A percentile compares a stretch with the other conserved stretches of the same genome.
Conservation (phyloP, 306 rosid species). For the Arachis hypogaea region DNA sequence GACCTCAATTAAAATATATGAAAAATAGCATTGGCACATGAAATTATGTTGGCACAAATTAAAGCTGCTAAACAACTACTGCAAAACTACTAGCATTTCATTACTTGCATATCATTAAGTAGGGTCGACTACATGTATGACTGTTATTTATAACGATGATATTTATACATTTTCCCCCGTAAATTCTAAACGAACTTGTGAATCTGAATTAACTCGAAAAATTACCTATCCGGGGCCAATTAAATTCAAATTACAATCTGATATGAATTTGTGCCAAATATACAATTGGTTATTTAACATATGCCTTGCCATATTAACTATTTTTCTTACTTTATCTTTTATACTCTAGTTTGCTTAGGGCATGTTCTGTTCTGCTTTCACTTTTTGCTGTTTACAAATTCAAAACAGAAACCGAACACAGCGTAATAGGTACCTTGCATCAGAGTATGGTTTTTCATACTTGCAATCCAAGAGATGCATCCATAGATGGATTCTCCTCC, state of each 20-base stretch:
- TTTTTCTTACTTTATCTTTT: conserved; percentile 18
- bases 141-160: conserved; percentile 3
- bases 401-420: no score
- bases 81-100: conserved; percentile 22
- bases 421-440: no score
- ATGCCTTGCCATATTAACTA: neutral
- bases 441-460: conserved; percentile 23
- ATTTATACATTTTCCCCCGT: neutral
- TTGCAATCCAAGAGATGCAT: conserved; percentile 55
- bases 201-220: conserved; percentile 16
- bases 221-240: neutral
- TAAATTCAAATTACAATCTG: conserved; percentile 19
- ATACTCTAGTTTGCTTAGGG: neutral
- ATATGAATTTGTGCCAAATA: conserved; percentile 26
- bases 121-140: conserved; percentile 24
- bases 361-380: no score
- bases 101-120: conserved; percentile 14
- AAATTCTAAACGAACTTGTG: conserved; percentile 35
- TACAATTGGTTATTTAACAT: conserved; percentile 13
- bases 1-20: neutral
- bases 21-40: conserved; percentile 4
- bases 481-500: conserved; percentile 47
- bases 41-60: conserved; percentile 15
- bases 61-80: neutral
- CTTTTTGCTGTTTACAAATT: no score